These are phyloP conservation scores for Blastocystis sp. DNA, from an alignment of 352 stramenopile species.

Conservation along the genomic window DNA sequence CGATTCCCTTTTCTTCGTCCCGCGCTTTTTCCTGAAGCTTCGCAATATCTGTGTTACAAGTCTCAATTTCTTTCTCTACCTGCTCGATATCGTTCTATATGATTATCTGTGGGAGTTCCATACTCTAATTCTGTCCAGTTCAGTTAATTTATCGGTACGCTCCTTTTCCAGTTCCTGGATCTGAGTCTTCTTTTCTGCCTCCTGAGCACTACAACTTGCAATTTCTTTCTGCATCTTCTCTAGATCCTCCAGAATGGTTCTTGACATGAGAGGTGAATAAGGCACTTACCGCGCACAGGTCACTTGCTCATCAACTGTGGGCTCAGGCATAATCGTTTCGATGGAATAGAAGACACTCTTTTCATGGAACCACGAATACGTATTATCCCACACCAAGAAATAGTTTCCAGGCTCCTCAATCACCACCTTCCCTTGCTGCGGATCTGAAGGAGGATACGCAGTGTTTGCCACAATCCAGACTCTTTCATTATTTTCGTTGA, in stretches of 20 bases:
- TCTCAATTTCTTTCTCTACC: background rate
- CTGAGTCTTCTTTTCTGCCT: background rate
- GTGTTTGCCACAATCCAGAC: background rate
- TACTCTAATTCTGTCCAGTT: background rate
- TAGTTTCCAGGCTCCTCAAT: background rate
- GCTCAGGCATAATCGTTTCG: background rate
- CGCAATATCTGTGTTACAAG: background rate
- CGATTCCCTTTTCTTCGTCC: background rate
- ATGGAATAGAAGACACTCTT: constrained; percentile 15
- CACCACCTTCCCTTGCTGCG: background rate
- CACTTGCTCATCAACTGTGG: background rate
- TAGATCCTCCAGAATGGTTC: background rate
- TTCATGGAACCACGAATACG: constrained; percentile 11
- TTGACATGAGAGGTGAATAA: background rate
- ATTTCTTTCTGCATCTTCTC: constrained; percentile 7
- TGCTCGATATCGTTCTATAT: background rate
- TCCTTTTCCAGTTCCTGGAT: background rate
- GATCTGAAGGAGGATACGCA: background rate
- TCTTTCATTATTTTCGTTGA: background rate
- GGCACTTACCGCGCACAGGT: background rate
- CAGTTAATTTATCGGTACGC: background rate
- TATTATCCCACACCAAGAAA: constrained; percentile 36
- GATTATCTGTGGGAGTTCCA: background rate
- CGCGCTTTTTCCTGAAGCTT: background rate
- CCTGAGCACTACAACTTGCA: background rate